Evolutionary conservation across 2,329 filamentous ascomycete genomes (phyloP).

Genomic region (Conoideocrella luteorostrata): DNA sequence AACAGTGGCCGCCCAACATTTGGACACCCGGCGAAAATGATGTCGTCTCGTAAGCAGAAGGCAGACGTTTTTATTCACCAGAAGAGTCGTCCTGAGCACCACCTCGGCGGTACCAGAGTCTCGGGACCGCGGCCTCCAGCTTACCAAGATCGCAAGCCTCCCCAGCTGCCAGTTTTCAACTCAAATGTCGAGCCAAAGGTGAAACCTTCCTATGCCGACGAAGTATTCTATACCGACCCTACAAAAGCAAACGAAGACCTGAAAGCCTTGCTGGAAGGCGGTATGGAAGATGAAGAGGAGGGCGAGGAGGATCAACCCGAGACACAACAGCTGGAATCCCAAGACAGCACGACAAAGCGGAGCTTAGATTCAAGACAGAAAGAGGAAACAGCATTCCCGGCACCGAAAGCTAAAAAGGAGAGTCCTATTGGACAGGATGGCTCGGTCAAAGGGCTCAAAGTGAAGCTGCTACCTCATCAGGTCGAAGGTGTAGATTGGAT

Average conservation of each 20-base stretch:
- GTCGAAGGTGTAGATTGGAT: conserved; percentile 94
- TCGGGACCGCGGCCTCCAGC: conserved; percentile 41
- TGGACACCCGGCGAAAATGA: conserved; percentile 35
- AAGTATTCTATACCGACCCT: conserved; percentile 60
- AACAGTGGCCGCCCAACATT: conserved; percentile 21
- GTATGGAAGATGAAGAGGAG: conserved; percentile 63
- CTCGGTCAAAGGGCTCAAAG: conserved; percentile 69
- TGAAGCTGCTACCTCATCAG: conserved; percentile 88
- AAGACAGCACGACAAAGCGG: conserved; percentile 6
- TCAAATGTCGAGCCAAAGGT: conserved; percentile 23
- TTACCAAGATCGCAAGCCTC: conserved; percentile 40
- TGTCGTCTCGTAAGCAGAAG: conserved; percentile 48
- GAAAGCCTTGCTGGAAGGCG: conserved; percentile 75
- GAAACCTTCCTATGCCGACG: conserved; percentile 27
- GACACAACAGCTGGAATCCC: neutral
- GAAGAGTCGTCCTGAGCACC: conserved; percentile 50
- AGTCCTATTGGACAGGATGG: conserved; percentile 37
- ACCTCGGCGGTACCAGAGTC: conserved; percentile 40
- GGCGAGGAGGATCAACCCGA: neutral
- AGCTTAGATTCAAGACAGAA: conserved; percentile 15
- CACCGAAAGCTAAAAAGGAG: conserved; percentile 14
- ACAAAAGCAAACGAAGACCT: conserved; percentile 68
- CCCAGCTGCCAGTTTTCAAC: conserved; percentile 42
- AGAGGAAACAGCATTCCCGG: conserved; percentile 1
- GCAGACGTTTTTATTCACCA: conserved; percentile 50